Evolutionary conservation across 257 asterid species (phyloP), one percentile per base, ranked within the genome.

Genomic region (Lavandula angustifolia): DNA sequence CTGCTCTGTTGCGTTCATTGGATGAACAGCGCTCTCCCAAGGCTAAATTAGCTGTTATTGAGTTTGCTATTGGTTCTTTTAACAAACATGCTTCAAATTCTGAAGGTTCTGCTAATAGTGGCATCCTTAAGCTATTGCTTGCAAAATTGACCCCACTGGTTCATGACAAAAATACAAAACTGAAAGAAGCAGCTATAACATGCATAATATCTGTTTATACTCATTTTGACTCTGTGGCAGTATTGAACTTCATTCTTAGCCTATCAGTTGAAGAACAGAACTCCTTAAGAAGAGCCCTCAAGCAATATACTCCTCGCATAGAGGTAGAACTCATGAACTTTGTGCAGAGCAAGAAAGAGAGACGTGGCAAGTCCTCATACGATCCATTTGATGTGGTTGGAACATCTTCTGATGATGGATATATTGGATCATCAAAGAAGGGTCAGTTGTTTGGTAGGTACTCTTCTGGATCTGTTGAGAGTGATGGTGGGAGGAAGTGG

Each of bases 1-100:
- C 99, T 41, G 95, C 99, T 67, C 76, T 94, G 81, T 89, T 94
- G 66, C 92, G 99, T 54, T 94, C 99, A 1, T 70, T 94, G 74
- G 99, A 94, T 49, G 99, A 94, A 79, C 99, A 94, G 67, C 99
- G 99, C 18, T 94, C 99, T 55, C 99, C 99, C 44, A 94, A 94
- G 82, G 99, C 99, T 38, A 94, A 94, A 74, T 78, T 94, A 79
- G 99, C 99, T 29, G 97, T 90, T 38, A 90, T 94, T 59, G 97
- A 94, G 78, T 94, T 94, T 62, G 87, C 97, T 55, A 84, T 90
- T 68, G 89, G 89, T 71, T 94, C 99, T 6, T 87, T 94, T 54
- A 90, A 87, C 83, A 94, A 87, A 76, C 95, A 94, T 61, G 68
- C 84, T 29, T 78, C 92, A 44, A 86, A 67, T 67, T 78, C 92